phyloP scores from a whole-genome alignment of 2,329 filamentous ascomycete species.

The Microcyclosporella mali region DNA sequence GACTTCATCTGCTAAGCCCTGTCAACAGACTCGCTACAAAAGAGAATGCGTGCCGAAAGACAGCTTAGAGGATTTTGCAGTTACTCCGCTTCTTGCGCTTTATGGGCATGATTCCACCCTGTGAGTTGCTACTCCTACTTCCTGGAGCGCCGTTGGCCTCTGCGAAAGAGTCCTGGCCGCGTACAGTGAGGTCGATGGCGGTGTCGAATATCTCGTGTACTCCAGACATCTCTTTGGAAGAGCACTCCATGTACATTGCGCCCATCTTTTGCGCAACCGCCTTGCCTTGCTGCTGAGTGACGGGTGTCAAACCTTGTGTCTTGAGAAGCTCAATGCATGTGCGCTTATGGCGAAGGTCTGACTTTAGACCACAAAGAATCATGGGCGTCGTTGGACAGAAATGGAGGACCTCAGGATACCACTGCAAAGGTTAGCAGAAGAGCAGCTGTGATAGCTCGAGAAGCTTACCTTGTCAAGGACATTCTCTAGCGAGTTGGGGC shows the following conservation, averaged over 20 bases:
- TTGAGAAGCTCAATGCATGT: constrained; percentile 98
- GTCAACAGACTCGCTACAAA: background rate
- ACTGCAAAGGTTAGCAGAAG: constrained; percentile 49
- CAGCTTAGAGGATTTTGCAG: constrained; percentile 66
- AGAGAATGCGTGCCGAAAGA: too few species aligned
- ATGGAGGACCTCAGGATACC: constrained; percentile 98
- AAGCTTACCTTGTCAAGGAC: constrained; percentile 88
- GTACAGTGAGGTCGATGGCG: constrained; percentile 83
- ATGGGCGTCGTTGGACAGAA: constrained; percentile 97
- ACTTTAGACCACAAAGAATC: constrained; percentile 93
- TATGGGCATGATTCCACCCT: constrained; percentile 26
- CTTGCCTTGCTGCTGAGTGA: constrained; percentile 83
- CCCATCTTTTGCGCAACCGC: constrained; percentile 89
- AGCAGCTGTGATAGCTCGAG: background rate
- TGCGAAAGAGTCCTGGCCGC: constrained; percentile 51
- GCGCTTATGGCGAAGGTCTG: constrained; percentile 89
- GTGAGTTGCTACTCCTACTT: constrained; percentile 34
- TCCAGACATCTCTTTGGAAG: constrained; percentile 92
- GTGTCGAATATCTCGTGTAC: constrained; percentile 95
- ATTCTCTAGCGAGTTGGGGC: constrained; percentile 95
- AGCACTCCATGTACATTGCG: constrained; percentile 95
- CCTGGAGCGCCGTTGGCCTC: constrained; percentile 39
- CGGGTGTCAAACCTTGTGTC: constrained; percentile 91
- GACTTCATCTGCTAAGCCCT: constrained; percentile 2
- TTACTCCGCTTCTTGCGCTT: constrained; percentile 78